These are phyloP conservation scores for Marchantia paleacea DNA, from an alignment of 225 moss, liverwort and hornwort genomes.

Conservation along the genomic window DNA sequence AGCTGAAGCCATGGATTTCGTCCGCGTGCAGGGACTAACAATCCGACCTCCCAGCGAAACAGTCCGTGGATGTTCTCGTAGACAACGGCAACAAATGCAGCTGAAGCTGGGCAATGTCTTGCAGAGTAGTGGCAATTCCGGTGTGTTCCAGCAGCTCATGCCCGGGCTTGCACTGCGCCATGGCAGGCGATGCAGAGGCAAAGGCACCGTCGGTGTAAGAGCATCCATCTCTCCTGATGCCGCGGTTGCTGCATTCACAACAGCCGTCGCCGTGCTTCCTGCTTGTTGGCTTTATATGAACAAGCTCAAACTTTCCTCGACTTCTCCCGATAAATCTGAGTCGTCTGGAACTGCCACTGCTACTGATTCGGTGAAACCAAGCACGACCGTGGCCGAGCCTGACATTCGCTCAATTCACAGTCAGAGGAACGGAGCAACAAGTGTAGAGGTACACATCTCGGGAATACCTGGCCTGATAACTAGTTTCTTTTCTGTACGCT, in stretches of 20 bases:
- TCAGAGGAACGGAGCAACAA: background rate
- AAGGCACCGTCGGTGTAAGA: conserved; percentile 15
- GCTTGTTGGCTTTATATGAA: conserved; percentile 39
- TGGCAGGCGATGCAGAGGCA: conserved; percentile 22
- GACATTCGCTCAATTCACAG: background rate
- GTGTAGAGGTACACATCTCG: too few relatives aligned
- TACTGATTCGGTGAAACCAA: background rate
- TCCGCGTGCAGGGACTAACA: conserved; percentile 41
- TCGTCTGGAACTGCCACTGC: conserved; percentile 17
- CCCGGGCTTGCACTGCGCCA: conserved; percentile 27
- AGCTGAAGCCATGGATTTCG: conserved; percentile 33
- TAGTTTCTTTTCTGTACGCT: too few relatives aligned
- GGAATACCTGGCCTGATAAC: too few relatives aligned
- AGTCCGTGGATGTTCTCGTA: conserved; percentile 12
- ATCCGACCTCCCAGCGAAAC: conserved; percentile 15
- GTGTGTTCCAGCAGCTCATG: background rate
- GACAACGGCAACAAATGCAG: conserved; percentile 15
- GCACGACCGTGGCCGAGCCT: conserved; percentile 13
- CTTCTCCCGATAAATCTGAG: background rate
- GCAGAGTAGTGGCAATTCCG: conserved; percentile 2
- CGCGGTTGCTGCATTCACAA: conserved; percentile 29
- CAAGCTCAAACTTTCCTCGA: conserved; percentile 27
- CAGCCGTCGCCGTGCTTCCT: conserved; percentile 36
- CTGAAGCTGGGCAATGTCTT: conserved; percentile 19
- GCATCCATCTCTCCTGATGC: conserved; percentile 31